Percentiles rank a stretch among this genome's conserved stretches.
Evolutionary conservation across 2,329 filamentous ascomycete species (phyloP).

Genomic region (Monilinia aucupariae): DNA sequence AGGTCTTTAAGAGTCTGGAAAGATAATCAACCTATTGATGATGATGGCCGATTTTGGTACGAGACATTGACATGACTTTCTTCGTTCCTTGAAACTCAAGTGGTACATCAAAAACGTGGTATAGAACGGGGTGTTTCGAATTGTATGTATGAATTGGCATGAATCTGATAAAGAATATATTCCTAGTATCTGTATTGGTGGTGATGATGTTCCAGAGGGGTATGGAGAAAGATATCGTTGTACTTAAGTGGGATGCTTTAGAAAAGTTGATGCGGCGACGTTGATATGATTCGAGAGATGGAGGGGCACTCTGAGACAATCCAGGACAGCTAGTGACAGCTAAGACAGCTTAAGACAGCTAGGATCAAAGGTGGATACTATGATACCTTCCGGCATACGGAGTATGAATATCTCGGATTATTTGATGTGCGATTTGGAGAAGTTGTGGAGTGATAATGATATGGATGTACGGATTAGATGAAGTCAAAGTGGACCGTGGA

Average conservation of each 20-base stretch:
- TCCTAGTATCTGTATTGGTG: background rate
- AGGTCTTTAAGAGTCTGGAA: slow-evolving; percentile 9
- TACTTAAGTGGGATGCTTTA: background rate
- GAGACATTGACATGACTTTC: slow-evolving; percentile 23
- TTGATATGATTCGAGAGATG: slow-evolving; percentile 7
- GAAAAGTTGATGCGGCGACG: background rate
- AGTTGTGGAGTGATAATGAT: slow-evolving; percentile 7
- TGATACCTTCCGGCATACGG: background rate
- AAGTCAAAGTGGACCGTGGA: background rate
- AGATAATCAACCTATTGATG: slow-evolving; percentile 16
- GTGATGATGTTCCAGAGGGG: background rate
- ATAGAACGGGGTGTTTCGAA: slow-evolving; percentile 21
- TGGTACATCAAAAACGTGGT: slow-evolving; percentile 16
- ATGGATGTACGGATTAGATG: background rate
- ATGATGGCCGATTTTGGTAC: slow-evolving; percentile 16
- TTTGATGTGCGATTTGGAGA: background rate
- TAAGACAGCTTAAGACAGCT: background rate
- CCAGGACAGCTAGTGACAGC: background rate
- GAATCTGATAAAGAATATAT: slow-evolving; percentile 7
- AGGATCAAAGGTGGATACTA: background rate
- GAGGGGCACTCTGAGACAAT: slow-evolving; percentile 6
- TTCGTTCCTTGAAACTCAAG: slow-evolving; percentile 17
- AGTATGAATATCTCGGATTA: background rate
- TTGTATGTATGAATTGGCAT: slow-evolving; percentile 20
- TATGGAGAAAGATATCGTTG: slow-evolving; percentile 7